A percentile compares a stretch with the other conserved stretches of the same genome.
phyloP scores from a whole-genome alignment of 208 protist species.

The Crithidia expoeki region DNA sequence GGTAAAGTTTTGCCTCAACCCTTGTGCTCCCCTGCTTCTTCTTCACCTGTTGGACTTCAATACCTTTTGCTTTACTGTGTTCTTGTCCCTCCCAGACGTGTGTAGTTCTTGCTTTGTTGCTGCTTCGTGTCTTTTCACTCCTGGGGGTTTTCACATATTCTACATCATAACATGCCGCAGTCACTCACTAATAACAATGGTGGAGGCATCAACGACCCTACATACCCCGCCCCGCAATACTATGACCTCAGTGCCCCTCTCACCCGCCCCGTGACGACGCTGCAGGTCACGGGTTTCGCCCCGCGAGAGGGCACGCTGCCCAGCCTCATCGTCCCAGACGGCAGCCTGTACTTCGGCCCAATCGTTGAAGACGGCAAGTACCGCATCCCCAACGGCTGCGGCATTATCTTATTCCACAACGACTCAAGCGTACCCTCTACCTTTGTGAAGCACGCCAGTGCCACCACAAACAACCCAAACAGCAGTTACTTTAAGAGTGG shows the following conservation, averaged over 20 bases:
- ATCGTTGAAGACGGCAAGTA: conserved; percentile 47
- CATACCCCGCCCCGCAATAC: conserved; percentile 22
- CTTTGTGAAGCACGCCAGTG: background rate
- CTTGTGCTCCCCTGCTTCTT: no score
- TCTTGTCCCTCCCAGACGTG: no score
- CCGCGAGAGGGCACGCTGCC: conserved; percentile 37
- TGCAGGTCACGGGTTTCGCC: conserved; percentile 67
- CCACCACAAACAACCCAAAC: background rate
- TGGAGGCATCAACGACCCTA: background rate
- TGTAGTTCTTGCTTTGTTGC: conserved; percentile 4
- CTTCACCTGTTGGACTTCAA: no score
- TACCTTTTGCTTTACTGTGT: background rate
- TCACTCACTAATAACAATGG: background rate
- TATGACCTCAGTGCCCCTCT: conserved; percentile 43
- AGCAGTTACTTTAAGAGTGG: background rate
- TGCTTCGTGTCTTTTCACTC: background rate
- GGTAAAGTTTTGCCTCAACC: no score
- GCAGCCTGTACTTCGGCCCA: conserved; percentile 82
- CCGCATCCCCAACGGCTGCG: conserved; percentile 60
- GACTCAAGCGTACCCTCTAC: conserved; percentile 16
- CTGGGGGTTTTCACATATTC: background rate
- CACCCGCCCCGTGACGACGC: conserved; percentile 54
- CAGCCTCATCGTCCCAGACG: conserved; percentile 50
- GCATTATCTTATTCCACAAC: conserved; percentile 76
- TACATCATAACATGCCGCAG: conserved; percentile 3